Percentiles rank a stretch among this genome's conserved stretches.
Evolutionary conservation across 1,139 yeast genomes (phyloP).

Genomic region (Hansenula sp.): DNA sequence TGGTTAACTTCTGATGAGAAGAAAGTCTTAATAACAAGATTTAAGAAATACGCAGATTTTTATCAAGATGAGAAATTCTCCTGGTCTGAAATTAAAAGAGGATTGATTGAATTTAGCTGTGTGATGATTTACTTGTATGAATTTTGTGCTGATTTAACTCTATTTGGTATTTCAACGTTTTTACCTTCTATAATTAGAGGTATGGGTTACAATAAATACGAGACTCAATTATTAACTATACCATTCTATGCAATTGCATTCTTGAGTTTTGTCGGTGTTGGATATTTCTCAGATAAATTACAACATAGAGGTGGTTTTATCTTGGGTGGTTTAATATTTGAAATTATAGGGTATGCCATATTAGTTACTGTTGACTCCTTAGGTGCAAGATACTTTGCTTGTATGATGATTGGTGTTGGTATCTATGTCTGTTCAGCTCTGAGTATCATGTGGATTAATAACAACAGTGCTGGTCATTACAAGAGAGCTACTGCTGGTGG

Average conservation of each 20-base stretch:
- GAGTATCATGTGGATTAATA: constrained; percentile 42
- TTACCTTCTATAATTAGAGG: constrained; percentile 41
- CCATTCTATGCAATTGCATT: constrained; percentile 45
- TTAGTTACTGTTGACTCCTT: constrained; percentile 26
- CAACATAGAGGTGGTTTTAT: constrained; percentile 31
- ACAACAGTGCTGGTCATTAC: constrained; percentile 40
- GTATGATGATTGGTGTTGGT: constrained; percentile 38
- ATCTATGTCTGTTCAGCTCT: constrained; percentile 38
- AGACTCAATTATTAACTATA: constrained; percentile 45
- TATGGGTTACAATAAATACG: constrained; percentile 38
- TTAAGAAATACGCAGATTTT: constrained; percentile 32
- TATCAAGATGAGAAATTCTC: constrained; percentile 33
- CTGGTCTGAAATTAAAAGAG: constrained; percentile 37
- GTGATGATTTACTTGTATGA: constrained; percentile 37
- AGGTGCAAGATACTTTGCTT: constrained; percentile 43
- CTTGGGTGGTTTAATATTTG: constrained; percentile 30
- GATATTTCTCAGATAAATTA: constrained; percentile 36
- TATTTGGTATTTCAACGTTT: constrained; percentile 46
- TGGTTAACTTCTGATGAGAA: constrained; percentile 44
- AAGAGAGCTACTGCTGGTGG: constrained; percentile 44
- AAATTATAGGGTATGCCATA: constrained; percentile 37
- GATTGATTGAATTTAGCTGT: constrained; percentile 37
- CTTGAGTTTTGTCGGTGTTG: constrained; percentile 32
- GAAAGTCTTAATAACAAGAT: constrained; percentile 41
- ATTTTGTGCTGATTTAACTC: constrained; percentile 41